Evolutionary conservation across 2,329 filamentous ascomycete genomes (phyloP), one percentile per base, ranked within the genome.

Genomic region (Ophiostoma ulmi): DNA sequence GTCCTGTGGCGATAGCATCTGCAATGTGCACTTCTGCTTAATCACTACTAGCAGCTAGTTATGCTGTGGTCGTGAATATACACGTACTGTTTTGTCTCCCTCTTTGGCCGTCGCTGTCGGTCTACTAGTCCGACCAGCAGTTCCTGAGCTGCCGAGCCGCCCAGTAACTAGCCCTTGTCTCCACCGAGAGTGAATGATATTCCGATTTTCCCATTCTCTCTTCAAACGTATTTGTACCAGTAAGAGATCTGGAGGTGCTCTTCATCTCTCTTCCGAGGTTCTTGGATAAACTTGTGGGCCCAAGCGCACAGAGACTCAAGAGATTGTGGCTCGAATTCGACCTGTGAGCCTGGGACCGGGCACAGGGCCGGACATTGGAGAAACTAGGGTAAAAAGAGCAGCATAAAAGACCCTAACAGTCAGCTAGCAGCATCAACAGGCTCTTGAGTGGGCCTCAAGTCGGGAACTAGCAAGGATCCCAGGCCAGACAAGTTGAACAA

Each of bases 381-480:
- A 35, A 63, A 63, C n/a, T 5, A 22, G 52, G 52, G n/a, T 5
- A 26, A 58, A 35, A 35, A 63, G 11, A 11, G 22, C 26, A 63
- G 26, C 8, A 63, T 10, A 6, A 63, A 63, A 63, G 26, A 63
- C 26, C 58, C 58, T 63, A 63, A 26, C 58, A 20, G 58, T 14
- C 22, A 63, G 58, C 58, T 26, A 36, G 26, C 13, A 63, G 3
- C 58, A 35, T 14, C n/a, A 58, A 58, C 52, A 58, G 52, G 52
- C 52, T 58, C 52, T 58, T 26, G 13, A 17, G 58, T 35, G 58
- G 58, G 6, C 26, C 58, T 63, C 14, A 35, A 61, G 2, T 7
- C 58, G 58, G 58, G 58, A 63, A 63, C 58, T 63, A 58, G 26
- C 58, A 17, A 63, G 58, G 26, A 35, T 61, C 55, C 55, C 55